These are phyloP conservation scores for Moricandia arvensis DNA, from an alignment of 345 rosid genomes.

Conservation along the genomic window DNA sequence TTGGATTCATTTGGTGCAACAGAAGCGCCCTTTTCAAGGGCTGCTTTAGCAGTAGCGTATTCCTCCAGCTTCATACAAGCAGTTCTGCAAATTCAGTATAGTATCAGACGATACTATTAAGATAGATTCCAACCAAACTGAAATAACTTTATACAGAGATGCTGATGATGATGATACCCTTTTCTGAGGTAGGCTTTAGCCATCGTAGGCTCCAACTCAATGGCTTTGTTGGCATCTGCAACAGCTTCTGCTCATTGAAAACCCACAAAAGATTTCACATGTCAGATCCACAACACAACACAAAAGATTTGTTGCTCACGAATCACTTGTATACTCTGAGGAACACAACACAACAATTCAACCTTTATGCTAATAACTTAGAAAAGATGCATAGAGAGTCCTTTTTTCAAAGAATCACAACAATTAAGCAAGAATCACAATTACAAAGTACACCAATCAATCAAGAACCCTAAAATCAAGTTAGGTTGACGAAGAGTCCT, in stretches of 20 bases:
- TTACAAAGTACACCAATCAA: background rate
- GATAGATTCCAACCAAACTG: background rate
- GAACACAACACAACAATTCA: background rate
- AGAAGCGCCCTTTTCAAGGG: conserved; percentile 57
- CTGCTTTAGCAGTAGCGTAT: conserved; percentile 62
- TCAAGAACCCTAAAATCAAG: background rate
- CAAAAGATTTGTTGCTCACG: background rate
- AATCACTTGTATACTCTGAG: too few relatives aligned
- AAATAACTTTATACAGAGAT: background rate
- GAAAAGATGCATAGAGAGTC: background rate
- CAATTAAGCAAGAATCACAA: background rate
- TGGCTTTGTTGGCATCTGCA: conserved; percentile 71
- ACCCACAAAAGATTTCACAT: background rate
- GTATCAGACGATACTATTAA: background rate
- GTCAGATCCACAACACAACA: background rate
- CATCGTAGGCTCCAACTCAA: conserved; percentile 57
- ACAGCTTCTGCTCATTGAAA: conserved; percentile 57
- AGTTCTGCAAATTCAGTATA: conserved; percentile 43
- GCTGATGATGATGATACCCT: conserved; percentile 41
- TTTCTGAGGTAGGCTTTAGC: conserved; percentile 70
- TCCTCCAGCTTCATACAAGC: conserved; percentile 75
- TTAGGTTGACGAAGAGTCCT: background rate
- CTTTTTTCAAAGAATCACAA: background rate
- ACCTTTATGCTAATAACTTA: background rate
- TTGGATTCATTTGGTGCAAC: conserved; percentile 45